A percentile compares a stretch with the other conserved stretches of the same genome.
These are phyloP conservation scores for Chaetomium olivaceum DNA, from an alignment of 2,329 filamentous ascomycete genomes.

Conservation along the genomic window DNA sequence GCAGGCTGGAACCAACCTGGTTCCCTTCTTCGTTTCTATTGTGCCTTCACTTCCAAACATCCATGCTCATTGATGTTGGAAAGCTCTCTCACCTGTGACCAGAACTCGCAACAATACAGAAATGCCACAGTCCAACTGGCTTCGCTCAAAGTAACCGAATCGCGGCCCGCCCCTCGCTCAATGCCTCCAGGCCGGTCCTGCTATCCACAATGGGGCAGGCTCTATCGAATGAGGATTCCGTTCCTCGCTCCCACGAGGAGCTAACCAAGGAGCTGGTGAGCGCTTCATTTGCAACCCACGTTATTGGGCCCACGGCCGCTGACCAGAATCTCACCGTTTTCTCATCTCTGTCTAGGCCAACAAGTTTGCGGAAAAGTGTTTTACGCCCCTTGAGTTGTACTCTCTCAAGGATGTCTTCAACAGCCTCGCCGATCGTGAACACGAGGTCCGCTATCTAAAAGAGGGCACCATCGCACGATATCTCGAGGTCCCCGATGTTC, in stretches of 20 bases:
- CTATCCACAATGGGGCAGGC: slow-evolving; percentile 50
- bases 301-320: neutral
- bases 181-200: neutral
- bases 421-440: slow-evolving; percentile 65
- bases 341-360: slow-evolving; percentile 47
- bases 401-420: slow-evolving; percentile 73
- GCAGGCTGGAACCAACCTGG: neutral
- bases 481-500: slow-evolving; percentile 70
- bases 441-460: slow-evolving; percentile 64
- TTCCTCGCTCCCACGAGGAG: slow-evolving; percentile 52
- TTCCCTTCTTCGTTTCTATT: neutral
- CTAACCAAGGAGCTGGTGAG: slow-evolving; percentile 54
- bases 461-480: slow-evolving; percentile 71
- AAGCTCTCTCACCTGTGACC: neutral
- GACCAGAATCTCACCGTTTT: neutral
- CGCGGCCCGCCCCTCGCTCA: neutral
- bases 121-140: neutral
- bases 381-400: slow-evolving; percentile 70
- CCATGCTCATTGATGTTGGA: neutral
- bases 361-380: slow-evolving; percentile 69
- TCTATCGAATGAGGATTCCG: slow-evolving; percentile 49
- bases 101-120: neutral
- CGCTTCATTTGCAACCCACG: neutral
- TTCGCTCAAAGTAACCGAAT: neutral
- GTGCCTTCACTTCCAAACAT: neutral